phyloP scores from a whole-genome alignment of 495 filamentous ascomycete species.

The Neurospora hispaniola region DNA sequence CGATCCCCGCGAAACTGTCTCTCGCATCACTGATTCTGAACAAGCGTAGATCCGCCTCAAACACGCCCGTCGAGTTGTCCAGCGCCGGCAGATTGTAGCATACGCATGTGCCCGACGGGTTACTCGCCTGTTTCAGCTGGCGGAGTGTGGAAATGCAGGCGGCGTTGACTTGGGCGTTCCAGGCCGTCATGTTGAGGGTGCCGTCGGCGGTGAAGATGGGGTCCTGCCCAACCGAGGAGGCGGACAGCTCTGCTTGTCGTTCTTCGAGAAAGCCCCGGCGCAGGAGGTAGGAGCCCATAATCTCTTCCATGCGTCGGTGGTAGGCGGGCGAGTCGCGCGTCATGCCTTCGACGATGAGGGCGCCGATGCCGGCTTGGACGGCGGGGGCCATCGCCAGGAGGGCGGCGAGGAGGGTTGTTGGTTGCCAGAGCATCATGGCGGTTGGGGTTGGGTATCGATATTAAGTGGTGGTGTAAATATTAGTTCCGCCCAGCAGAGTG shows the following conservation, averaged over 20 bases:
- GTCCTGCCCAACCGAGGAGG: constrained; percentile 2
- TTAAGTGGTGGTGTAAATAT: constrained; percentile 4
- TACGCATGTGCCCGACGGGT: constrained; percentile 61
- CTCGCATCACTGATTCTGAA: constrained; percentile 50
- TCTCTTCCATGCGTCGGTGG: constrained; percentile 19
- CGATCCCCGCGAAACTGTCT: constrained; percentile 47
- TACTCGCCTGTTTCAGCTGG: constrained; percentile 40
- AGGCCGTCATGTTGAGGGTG: constrained; percentile 33
- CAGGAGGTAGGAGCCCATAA: constrained; percentile 13
- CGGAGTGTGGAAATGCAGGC: constrained; percentile 43
- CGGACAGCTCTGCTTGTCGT: constrained; percentile 5
- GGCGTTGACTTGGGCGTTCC: constrained; percentile 39
- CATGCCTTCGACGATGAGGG: constrained; percentile 18
- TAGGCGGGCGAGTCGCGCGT: constrained; percentile 9
- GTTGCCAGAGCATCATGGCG: constrained; percentile 20
- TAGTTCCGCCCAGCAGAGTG: background rate
- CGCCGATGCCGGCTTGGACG: constrained; percentile 17
- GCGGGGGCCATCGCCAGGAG: constrained; percentile 15
- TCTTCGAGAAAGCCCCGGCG: constrained; percentile 10
- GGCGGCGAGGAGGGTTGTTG: constrained; percentile 13
- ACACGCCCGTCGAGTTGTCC: constrained; percentile 51
- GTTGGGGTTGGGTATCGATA: constrained; percentile 3
- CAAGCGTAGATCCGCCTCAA: constrained; percentile 60
- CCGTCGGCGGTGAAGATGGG: constrained; percentile 21
- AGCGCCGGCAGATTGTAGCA: constrained; percentile 66